Conservation (phyloP, 129 eudicot genomes). For the Tanacetum coccineum region DNA sequence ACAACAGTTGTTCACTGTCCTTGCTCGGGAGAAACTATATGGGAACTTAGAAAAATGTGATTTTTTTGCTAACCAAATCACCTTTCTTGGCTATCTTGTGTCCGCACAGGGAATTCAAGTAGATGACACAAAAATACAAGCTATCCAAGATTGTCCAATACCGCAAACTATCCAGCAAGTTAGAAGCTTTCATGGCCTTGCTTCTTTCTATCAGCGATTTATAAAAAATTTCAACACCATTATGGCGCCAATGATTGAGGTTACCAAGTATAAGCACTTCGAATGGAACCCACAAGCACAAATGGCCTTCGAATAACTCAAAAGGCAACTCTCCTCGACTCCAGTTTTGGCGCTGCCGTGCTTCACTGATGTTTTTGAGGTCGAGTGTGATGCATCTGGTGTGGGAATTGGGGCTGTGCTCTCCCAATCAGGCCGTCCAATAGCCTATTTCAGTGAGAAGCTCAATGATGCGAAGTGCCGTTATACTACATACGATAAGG, state of each 20-base stretch:
- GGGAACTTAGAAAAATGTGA: not conserved
- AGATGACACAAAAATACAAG: not conserved
- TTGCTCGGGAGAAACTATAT: not conserved
- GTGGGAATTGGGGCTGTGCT: not conserved
- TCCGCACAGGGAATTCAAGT: not conserved
- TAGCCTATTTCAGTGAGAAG: not conserved
- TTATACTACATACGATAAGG: not conserved
- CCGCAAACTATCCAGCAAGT: not conserved
- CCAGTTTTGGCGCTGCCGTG: not conserved
- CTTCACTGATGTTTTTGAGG: not conserved
- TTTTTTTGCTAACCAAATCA: not conserved
- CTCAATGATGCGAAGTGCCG: not conserved
- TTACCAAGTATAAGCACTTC: not conserved
- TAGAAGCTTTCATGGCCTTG: not conserved
- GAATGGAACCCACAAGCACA: not conserved
- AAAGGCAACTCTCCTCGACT: not conserved
- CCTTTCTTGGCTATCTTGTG: not conserved
- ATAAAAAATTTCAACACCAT: not conserved
- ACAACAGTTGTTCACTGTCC: not conserved
- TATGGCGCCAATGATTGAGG: not conserved
- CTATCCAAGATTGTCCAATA: not conserved
- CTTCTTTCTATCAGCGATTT: not conserved
- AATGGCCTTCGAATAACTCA: not conserved
- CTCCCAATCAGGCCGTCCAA: not conserved
- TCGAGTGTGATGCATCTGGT: not conserved